Percentiles rank a stretch among this genome's conserved stretches.
These are phyloP conservation scores for Trametes sanguinea DNA, from an alignment of 768 basidiomycete species.

Conservation along the genomic window DNA sequence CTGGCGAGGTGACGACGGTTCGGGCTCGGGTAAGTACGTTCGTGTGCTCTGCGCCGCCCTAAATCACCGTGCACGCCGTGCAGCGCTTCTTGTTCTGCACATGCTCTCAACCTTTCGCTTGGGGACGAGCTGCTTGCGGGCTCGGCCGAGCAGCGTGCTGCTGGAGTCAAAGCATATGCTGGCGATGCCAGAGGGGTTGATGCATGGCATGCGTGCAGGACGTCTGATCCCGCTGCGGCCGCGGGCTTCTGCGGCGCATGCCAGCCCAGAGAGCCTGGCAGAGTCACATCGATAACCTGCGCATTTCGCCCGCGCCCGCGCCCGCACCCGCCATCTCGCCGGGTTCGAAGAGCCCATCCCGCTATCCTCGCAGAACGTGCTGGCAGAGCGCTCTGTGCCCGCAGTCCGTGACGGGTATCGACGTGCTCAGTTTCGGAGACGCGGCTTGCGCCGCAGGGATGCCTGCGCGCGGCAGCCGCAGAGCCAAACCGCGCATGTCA, in stretches of 20 bases:
- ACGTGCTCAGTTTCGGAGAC: too few relatives aligned
- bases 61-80: background rate
- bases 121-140: too few relatives aligned
- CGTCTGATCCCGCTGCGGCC: background rate
- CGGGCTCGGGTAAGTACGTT: too few relatives aligned
- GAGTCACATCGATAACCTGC: background rate
- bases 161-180: too few relatives aligned
- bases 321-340: background rate
- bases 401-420: too few relatives aligned
- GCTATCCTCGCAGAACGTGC: too few relatives aligned
- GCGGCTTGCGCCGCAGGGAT: too few relatives aligned
- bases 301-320: background rate
- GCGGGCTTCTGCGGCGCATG: conserved; percentile 2
- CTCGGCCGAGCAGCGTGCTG: too few relatives aligned
- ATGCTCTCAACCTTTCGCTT: background rate
- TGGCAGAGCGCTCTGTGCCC: too few relatives aligned
- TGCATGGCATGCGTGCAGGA: background rate
- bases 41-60: background rate
- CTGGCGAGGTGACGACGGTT: too few relatives aligned
- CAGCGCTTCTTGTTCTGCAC: background rate
- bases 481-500: background rate
- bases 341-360: too few relatives aligned
- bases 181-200: background rate
- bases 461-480: background rate
- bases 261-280: background rate